Evolutionary conservation across 495 filamentous ascomycete genomes (phyloP), one percentile per base, ranked within the genome.

Genomic region (Xylaria scruposa): DNA sequence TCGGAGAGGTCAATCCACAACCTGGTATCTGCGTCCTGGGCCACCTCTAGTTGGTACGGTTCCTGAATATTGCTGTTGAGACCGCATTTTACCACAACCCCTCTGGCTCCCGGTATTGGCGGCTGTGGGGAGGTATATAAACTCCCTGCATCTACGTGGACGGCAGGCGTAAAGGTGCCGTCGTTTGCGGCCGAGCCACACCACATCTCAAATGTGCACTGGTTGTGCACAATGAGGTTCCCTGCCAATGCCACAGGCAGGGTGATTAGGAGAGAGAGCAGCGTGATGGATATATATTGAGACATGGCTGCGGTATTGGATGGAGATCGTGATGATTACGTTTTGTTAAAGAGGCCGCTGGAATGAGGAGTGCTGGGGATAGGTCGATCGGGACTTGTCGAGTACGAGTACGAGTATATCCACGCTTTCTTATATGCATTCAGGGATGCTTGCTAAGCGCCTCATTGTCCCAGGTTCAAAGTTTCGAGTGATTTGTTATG

Each of bases 181-280:
- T 78, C 72, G 38, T 78, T 78, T 53, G 76, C 74, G 0, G 76
- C 76, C 0, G 63, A 64, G 10, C 29, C 29, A 51, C 74, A 78
- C 58, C 59, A 76, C 12, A 74, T 59, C 4, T 47, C 12, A 33
- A 78, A 78, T 0, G 21, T 4, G 40, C 76, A 78, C 40, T 70
- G 40, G 61, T 76, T 78, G 6, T 62, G 58, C 5, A 68, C 76
- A 4, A 62, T 42, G 0, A 78, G 36, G 24, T 61, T 53, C 15
- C 67, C 67, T 15, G 53, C 67, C 3, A 15, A 47, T 42, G 26
- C 21, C n/a, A 0, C 17, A 21, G 51, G 53, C 2, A 60, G 21
- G 12, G 26, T 0, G 7, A 7, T 4, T 12, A 59, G 36, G 33
- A 58, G 17, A 40, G 0, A 21, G 0, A 60, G 40, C 9, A 53